Evolutionary conservation across 1,284 basidiomycete species (phyloP), one percentile per base, ranked within the genome.

Genomic region (Puccinia triticina): DNA sequence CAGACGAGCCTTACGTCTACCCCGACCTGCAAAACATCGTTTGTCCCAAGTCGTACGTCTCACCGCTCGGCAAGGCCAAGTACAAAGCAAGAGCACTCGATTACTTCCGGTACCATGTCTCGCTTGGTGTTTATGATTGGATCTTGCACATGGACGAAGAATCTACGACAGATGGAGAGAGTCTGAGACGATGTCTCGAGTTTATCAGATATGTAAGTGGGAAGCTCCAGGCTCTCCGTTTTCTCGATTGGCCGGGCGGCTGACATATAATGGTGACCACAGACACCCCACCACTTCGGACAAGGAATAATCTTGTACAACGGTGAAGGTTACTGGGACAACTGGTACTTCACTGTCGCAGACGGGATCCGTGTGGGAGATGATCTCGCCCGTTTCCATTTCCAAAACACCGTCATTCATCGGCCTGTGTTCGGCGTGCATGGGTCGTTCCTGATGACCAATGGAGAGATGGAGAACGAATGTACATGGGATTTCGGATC

Each of bases 301-400:
- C 88, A 88, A 85, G 88, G 88, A 64, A 88, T 88, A 83, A 88
- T 88, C 76, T 85, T 88, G 57, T 88, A 88, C 85, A 88, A 88
- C 84, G 88, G 87, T 46, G 86, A 87, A 85, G 86, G 87, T 21
- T 88, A 87, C 84, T 88, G 87, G 87, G 86, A 86, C 83, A 88
- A 87, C 84, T 88, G 88, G 88, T 87, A 87, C 85, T 88, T 88
- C 78, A 87, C 87, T n/a, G 87, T 88, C 11, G 88, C 88, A 32
- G 87, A 88, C 83, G 86, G 87, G 83, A 87, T 88, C 64, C 87
- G 88, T 85, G 87, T 88, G 66, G 88, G 88, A 78, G 88, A 88
- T 84, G 88, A 88, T 84, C 83, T 88, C 82, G 88, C 87, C 2
- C 85, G 88, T n/a, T 88, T 88, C 85, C 87, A 88, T 73, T 85